phyloP scores from a whole-genome alignment of 257 asterid species.

The Sherardia arvensis region DNA sequence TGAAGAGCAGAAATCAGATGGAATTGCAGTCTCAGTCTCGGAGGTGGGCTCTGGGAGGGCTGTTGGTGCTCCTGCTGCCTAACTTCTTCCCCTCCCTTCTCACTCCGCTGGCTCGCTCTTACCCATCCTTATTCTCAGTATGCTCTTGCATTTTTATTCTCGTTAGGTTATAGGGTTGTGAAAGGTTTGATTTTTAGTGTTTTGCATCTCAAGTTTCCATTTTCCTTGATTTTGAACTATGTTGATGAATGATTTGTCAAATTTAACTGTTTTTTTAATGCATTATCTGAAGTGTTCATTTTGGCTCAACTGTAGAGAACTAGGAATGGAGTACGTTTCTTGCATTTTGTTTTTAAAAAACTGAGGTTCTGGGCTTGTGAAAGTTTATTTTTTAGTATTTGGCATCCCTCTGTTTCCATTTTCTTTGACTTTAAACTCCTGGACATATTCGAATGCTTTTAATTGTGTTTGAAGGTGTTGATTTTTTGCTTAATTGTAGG shows the following conservation, averaged over 20 bases:
- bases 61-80: slow-evolving; percentile 23
- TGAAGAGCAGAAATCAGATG: slow-evolving; percentile 5
- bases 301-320: slow-evolving; percentile 12
- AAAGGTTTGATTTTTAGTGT: slow-evolving; percentile 1
- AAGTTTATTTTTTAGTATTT: no score
- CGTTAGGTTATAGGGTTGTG: neutral
- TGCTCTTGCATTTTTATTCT: neutral
- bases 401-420: no score
- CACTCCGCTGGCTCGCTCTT: slow-evolving; percentile 26
- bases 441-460: no score
- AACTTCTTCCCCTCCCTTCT: slow-evolving; percentile 28
- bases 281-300: neutral
- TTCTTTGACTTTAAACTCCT: no score
- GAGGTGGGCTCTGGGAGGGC: slow-evolving; percentile 21
- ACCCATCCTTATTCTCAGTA: slow-evolving; percentile 34
- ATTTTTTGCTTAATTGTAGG: slow-evolving; percentile 14
- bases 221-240: neutral
- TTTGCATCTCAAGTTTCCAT: neutral
- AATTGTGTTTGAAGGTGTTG: no score
- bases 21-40: slow-evolving; percentile 7
- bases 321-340: no score
- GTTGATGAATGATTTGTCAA: neutral
- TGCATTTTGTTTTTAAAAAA: no score
- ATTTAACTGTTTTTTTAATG: slow-evolving; percentile 4
- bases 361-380: no score